Evolutionary conservation across 352 stramenopile species (phyloP), one percentile per base, ranked within the genome.

Genomic region (Saprolegnia parasitica): DNA sequence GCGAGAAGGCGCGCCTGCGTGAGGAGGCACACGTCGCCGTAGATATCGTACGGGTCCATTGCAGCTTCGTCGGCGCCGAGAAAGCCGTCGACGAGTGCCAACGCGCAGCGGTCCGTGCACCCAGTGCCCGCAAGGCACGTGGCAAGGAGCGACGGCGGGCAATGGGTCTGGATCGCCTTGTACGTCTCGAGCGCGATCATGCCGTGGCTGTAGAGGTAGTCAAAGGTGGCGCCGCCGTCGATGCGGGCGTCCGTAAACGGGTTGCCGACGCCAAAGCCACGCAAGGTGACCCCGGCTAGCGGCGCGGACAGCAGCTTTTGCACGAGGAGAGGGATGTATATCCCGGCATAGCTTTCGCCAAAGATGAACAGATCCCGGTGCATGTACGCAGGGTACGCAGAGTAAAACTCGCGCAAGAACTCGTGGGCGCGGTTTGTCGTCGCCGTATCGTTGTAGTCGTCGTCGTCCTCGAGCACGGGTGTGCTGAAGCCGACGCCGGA

Each of bases 231-330:
- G n/a, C 24, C 55, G 35, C 55, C 55, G 23, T 76, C 67, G 47
- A 39, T 24, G 18, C 9, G 1, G 21, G 50, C 32, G 39, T 65
- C 66, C 64, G 79, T 75, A 20, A 57, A 54, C 54, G 70, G 45
- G 73, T 91, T 79, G 45, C 83, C 83, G 26, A 90, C 77, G n/a
- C 81, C 80, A 71, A 91, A 81, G 21, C 83, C 83, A 68, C 84
- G 76, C 20, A 91, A 66, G 9, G 73, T 64, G 4, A 68, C 11
- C 13, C 46, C 10, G 15, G 16, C 16, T 6, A 68, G 9, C 8
- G 62, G 47, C n/a, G 39, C 23, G 13, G 9, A 16, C 24, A 65
- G 24, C 56, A 65, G 20, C 42, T 65, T 65, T 20, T 65, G 40
- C 56, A 52, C 56, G 32, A 65, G 20, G 35, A 35, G 23, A 5